Evolutionary conservation across 2,329 filamentous ascomycete genomes (phyloP).

Genomic region (Waltergamsia citrina): DNA sequence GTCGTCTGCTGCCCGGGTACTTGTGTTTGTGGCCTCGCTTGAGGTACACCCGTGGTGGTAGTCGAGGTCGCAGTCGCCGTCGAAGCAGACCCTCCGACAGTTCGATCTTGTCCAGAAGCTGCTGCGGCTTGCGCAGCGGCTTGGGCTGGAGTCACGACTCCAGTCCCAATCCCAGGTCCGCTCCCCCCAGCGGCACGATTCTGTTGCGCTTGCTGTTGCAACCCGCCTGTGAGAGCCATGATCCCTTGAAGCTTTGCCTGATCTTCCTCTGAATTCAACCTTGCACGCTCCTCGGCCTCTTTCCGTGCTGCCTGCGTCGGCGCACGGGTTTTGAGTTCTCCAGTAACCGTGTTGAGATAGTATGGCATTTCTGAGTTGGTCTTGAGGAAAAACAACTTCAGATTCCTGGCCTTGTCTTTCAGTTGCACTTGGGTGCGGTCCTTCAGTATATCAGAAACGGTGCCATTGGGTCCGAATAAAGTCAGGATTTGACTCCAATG

Average conservation of each 20-base stretch:
- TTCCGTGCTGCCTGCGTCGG: constrained; percentile 64
- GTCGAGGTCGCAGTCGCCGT: constrained; percentile 8
- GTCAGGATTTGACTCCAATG: constrained; percentile 90
- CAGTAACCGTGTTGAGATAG: constrained; percentile 79
- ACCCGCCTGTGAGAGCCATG: constrained; percentile 39
- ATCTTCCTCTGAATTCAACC: constrained; percentile 43
- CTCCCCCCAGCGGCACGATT: constrained; percentile 12
- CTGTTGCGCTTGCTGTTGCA: constrained; percentile 33
- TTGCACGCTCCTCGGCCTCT: constrained; percentile 55
- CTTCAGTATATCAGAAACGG: constrained; percentile 72
- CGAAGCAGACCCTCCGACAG: constrained; percentile 6
- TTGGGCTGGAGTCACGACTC: constrained; percentile 23
- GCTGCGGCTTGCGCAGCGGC: constrained; percentile 17
- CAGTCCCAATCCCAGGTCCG: constrained; percentile 12
- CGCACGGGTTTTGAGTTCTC: constrained; percentile 78
- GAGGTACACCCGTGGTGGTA: not conserved
- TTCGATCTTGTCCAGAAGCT: constrained; percentile 6
- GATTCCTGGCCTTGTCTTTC: constrained; percentile 84
- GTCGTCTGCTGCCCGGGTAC: constrained; percentile 5
- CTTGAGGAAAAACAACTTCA: constrained; percentile 88
- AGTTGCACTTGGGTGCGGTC: constrained; percentile 86
- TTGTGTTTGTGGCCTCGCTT: constrained; percentile 10
- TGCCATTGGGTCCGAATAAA: constrained; percentile 72
- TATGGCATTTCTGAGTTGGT: constrained; percentile 85
- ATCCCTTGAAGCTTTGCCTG: constrained; percentile 52